Base-by-base conservation (phyloP, 768 basidiomycete genomes). In the Lentinula edodes region DNA sequence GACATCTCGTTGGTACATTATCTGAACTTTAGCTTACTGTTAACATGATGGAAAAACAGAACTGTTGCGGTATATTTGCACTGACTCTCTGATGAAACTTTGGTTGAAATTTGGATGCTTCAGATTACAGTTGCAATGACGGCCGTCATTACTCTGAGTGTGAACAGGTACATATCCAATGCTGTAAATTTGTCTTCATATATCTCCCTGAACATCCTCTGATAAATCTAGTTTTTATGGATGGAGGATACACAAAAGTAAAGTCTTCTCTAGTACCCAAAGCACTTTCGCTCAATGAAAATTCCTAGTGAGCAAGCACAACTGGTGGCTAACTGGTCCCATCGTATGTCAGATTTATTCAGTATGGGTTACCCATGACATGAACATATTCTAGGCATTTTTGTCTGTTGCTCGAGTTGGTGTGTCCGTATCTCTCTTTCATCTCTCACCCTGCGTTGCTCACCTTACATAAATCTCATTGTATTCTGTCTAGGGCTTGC, bases 291-390 rank as follows among this genome's bases (percentile, higher is more conserved):
- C 7, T 9, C n/a, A 50, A 7, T 9, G 20, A 45, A 23, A 55
- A 4, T 43, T n/a, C 42, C 13, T 43, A 43, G 60, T 64, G 50
- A 64, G 60, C 57, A 58, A 58, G 41, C 43, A 36, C 5, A 65
- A 65, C 52, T 65, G 64, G 64, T 61, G 58, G 64, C 52, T 65
- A 8, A 61, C 61, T 32, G 61, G 53, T 5, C 61, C 62, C 3
- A 60, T 65, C 15, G 61, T 61, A 61, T 13, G 61, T 39, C 12
- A 18, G 20, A 20, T 41, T 20, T 23, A 20, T 35, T 15, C 41
- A 16, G n/a, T 55, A 23, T n/a, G 32, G 38, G 39, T 5, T 20
- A 41, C 38, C 16, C 4, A 39, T 13, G 13, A 18, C 12, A 16
- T 9, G 23, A 15, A 20, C 28, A 2, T 13, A 10, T 56, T 43